phyloP scores from a whole-genome alignment of 2,329 filamentous ascomycete species.

The Epichloe amarillans region DNA sequence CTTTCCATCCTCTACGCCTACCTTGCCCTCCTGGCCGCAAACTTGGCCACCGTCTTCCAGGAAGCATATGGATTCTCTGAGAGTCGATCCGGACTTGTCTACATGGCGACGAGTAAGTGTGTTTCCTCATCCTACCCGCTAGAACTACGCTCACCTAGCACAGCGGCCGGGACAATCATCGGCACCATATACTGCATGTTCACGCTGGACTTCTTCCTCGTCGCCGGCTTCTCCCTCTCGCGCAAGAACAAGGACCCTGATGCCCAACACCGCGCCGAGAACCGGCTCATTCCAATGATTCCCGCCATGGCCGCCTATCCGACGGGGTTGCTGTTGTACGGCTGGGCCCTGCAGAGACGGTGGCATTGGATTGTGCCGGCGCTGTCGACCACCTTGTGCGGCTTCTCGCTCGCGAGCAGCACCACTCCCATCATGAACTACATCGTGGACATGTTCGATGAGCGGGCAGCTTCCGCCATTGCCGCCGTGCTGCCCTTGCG shows the following conservation, averaged over 20 bases:
- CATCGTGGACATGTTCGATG: background rate
- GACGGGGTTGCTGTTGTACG: background rate
- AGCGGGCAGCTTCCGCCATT: background rate
- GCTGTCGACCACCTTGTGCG: too few species aligned
- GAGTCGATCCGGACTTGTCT: background rate
- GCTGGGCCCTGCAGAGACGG: background rate
- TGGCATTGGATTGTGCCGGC: background rate
- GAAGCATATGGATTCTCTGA: background rate
- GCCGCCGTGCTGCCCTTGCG: background rate
- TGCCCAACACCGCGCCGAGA: background rate
- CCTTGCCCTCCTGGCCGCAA: background rate
- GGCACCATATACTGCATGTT: too few species aligned
- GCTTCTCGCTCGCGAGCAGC: too few species aligned
- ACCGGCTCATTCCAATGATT: background rate
- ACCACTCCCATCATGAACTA: background rate
- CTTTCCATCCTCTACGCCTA: background rate
- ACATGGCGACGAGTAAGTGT: background rate
- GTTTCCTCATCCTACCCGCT: too few species aligned
- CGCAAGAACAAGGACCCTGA: background rate
- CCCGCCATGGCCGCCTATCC: background rate
- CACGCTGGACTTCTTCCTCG: background rate
- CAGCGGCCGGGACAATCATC: too few species aligned
- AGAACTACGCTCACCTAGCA: too few species aligned
- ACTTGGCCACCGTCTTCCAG: background rate
- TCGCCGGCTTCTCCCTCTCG: background rate